phyloP scores from a whole-genome alignment of 106 monocot genomes.

The Dioscorea zingiberensis region DNA sequence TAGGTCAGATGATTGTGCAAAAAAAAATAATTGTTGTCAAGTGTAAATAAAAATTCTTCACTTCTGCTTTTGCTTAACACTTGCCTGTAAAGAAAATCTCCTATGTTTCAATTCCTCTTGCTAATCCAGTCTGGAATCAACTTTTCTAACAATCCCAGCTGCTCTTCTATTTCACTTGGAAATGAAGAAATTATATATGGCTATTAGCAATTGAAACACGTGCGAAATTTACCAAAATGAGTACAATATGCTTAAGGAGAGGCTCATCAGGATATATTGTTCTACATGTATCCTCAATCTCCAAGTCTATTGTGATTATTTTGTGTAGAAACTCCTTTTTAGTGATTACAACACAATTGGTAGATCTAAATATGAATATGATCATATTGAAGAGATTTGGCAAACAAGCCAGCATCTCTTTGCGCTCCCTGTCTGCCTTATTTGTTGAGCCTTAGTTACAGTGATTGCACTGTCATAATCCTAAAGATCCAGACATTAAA shows the following conservation, averaged over 20 bases:
- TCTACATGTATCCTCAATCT: conserved; percentile 73
- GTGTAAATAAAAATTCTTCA: too few species aligned
- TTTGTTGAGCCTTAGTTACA: conserved; percentile 2
- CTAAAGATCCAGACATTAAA: conserved; percentile 11
- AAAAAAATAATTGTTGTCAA: too few species aligned
- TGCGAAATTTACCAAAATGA: background rate
- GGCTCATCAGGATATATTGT: background rate
- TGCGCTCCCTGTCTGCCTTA: conserved; percentile 3
- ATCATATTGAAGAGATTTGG: conserved; percentile 51
- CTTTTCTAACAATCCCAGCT: conserved; percentile 55
- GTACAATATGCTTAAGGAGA: too few species aligned
- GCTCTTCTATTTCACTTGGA: conserved; percentile 76
- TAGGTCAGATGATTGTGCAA: too few species aligned
- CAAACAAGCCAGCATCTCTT: conserved; percentile 28
- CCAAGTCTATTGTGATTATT: conserved; percentile 66
- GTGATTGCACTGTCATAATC: conserved; percentile 4
- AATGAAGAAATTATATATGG: background rate
- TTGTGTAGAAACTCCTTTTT: conserved; percentile 92
- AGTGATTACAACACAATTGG: conserved; percentile 47
- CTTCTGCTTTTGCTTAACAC: background rate
- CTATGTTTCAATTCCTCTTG: conserved; percentile 33
- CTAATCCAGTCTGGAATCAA: conserved; percentile 73
- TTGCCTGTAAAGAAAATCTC: conserved; percentile 66
- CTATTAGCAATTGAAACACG: background rate
- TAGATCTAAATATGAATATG: conserved; percentile 33